phyloP scores from a whole-genome alignment of 768 basidiomycete genomes.

The Naganishia kalamii region DNA sequence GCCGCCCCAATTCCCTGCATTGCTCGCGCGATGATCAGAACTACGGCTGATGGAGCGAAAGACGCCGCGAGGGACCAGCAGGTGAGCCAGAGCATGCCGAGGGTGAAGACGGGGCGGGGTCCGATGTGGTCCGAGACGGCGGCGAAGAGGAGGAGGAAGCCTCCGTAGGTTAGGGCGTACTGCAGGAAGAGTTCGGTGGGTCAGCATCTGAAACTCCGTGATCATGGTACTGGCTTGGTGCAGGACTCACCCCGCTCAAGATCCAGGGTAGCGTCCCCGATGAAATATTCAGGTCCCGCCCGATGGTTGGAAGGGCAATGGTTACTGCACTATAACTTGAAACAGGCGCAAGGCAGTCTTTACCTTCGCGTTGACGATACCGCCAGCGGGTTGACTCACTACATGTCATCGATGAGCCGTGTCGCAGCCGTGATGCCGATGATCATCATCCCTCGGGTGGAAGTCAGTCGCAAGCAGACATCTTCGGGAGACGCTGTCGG shows the following conservation, averaged over 20 bases:
- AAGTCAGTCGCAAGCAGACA: too few relatives aligned
- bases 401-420: neutral
- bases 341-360: neutral
- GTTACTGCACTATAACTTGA: neutral
- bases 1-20: conserved; percentile 69
- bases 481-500: too few relatives aligned
- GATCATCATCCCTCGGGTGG: neutral
- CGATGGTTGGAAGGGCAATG: neutral
- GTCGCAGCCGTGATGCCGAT: neutral
- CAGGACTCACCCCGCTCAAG: neutral
- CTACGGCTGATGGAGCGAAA: conserved; percentile 56
- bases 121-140: conserved; percentile 51
- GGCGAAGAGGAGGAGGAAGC: conserved; percentile 4
- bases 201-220: neutral
- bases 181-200: neutral
- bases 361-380: neutral
- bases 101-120: conserved; percentile 59
- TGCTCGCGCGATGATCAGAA: conserved; percentile 63
- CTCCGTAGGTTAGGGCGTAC: neutral
- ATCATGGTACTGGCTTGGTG: neutral
- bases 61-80: conserved; percentile 60
- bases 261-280: neutral
- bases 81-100: conserved; percentile 55
- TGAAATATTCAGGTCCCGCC: neutral
- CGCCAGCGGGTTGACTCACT: neutral